These are phyloP conservation scores for Xenoacremonium recifei DNA, from an alignment of 2,329 filamentous ascomycete genomes.

Conservation along the genomic window DNA sequence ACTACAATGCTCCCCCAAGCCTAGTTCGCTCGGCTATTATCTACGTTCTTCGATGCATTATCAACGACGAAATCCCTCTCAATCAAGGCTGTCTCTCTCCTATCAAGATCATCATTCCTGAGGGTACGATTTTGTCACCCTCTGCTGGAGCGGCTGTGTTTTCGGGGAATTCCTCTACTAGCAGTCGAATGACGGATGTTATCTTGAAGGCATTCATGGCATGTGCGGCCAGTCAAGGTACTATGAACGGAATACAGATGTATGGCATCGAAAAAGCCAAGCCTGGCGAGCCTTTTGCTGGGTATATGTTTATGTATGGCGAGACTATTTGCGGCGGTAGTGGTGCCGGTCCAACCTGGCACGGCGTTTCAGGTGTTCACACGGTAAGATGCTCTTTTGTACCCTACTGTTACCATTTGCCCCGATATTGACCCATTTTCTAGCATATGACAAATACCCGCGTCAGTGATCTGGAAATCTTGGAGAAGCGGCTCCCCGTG, in stretches of 20 bases:
- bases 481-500: conserved; percentile 34
- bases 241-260: conserved; percentile 22
- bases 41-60: conserved; percentile 25
- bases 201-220: conserved; percentile 73
- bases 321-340: conserved; percentile 29
- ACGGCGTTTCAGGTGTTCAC: conserved; percentile 30
- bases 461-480: conserved; percentile 33
- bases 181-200: conserved; percentile 52
- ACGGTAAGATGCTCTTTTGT: too few relatives aligned
- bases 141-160: conserved; percentile 28
- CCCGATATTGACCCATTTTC: conserved; percentile 27
- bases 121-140: conserved; percentile 30
- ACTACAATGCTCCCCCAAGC: conserved; percentile 20
- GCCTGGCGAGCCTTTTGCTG: conserved; percentile 25
- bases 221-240: conserved; percentile 71
- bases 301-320: conserved; percentile 22
- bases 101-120: conserved; percentile 18
- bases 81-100: conserved; percentile 44
- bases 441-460: conserved; percentile 35
- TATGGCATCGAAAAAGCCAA: conserved; percentile 23
- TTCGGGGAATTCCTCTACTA: conserved; percentile 28
- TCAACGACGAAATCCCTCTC: conserved; percentile 27
- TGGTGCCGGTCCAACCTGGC: conserved; percentile 28
- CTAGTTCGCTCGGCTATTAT: conserved; percentile 23
- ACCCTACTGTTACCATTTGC: too few relatives aligned